Evolutionary conservation across 1,284 basidiomycete species (phyloP).

Genomic region (Trametes sp.): DNA sequence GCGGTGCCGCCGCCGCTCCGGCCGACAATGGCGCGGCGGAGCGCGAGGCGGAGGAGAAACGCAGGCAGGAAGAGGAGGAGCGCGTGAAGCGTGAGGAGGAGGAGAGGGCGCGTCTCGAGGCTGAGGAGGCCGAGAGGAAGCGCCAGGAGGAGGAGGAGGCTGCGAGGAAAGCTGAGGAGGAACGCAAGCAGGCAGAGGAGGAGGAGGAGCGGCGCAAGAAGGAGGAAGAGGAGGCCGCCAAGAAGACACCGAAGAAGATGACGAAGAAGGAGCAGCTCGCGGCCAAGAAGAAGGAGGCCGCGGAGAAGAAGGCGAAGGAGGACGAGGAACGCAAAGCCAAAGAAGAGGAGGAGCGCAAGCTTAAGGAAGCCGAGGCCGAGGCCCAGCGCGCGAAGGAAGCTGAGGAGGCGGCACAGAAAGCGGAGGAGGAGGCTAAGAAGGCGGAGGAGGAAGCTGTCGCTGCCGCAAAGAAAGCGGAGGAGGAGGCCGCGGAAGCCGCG

Average conservation of each 20-base stretch:
- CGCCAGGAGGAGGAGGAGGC: slow-evolving; percentile 24
- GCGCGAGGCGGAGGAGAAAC: slow-evolving; percentile 24
- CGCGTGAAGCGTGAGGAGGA: slow-evolving; percentile 17
- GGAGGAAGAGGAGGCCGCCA: slow-evolving; percentile 22
- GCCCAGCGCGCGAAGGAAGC: slow-evolving; percentile 17
- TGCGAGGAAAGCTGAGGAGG: slow-evolving; percentile 13
- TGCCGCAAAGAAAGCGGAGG: slow-evolving; percentile 21
- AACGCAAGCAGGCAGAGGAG: slow-evolving; percentile 13
- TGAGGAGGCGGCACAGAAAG: slow-evolving; percentile 16
- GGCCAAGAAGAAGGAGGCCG: slow-evolving; percentile 29
- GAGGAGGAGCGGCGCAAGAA: slow-evolving; percentile 16
- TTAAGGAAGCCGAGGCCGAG: slow-evolving; percentile 16
- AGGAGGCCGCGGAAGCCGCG: slow-evolving; percentile 12
- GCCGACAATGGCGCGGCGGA: slow-evolving; percentile 24
- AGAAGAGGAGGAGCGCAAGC: slow-evolving; percentile 20
- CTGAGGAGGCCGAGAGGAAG: slow-evolving; percentile 26
- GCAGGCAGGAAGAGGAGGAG: slow-evolving; percentile 17
- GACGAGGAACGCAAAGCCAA: slow-evolving; percentile 24
- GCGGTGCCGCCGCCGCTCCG: not conserved
- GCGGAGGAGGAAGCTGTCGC: slow-evolving; percentile 15
- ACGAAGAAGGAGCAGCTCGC: slow-evolving; percentile 18
- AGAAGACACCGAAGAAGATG: slow-evolving; percentile 33
- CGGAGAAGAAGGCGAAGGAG: slow-evolving; percentile 22
- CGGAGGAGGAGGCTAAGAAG: slow-evolving; percentile 21
- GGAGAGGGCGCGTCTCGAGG: slow-evolving; percentile 17